Conservation (phyloP, 495 filamentous ascomycete species). For the Penicillium turbatum region DNA sequence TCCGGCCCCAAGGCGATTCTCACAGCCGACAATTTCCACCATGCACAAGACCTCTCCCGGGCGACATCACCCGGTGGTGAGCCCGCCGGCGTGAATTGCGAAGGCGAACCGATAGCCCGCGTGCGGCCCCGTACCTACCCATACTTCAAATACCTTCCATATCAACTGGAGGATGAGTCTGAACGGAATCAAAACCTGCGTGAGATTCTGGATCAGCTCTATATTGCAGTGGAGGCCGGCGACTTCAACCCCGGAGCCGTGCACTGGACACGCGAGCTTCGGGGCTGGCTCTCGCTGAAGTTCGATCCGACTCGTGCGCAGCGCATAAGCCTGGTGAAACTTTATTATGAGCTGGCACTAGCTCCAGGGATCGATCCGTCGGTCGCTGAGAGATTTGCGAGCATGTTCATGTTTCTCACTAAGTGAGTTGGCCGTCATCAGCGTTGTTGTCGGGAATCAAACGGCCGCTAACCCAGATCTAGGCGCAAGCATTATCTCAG, state of each 20-base stretch:
- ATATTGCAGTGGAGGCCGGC: conserved; percentile 82
- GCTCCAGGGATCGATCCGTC: conserved; percentile 81
- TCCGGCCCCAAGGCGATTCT: conserved; percentile 37
- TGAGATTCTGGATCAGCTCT: conserved; percentile 88
- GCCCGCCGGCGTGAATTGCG: conserved; percentile 50
- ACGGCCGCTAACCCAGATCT: conserved; percentile 26
- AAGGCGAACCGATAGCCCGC: conserved; percentile 55
- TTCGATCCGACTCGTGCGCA: conserved; percentile 87
- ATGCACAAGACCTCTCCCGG: conserved; percentile 53
- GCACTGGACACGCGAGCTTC: conserved; percentile 95
- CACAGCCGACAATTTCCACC: conserved; percentile 45
- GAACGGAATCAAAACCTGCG: conserved; percentile 69
- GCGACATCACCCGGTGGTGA: conserved; percentile 65
- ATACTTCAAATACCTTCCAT: conserved; percentile 86
- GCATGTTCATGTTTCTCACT: conserved; percentile 91
- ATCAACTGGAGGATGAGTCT: conserved; percentile 70
- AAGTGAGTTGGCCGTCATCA: conserved; percentile 57
- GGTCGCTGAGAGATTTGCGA: conserved; percentile 85
- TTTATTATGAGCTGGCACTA: conserved; percentile 92
- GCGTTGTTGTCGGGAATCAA: not conserved
- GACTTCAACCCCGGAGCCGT: conserved; percentile 92
- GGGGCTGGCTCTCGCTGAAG: conserved; percentile 92
- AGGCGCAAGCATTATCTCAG: conserved; percentile 95
- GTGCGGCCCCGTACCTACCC: conserved; percentile 87
- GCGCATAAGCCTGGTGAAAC: conserved; percentile 73